Base-by-base conservation (phyloP, 345 rosid species). In the Populus simonii region DNA sequence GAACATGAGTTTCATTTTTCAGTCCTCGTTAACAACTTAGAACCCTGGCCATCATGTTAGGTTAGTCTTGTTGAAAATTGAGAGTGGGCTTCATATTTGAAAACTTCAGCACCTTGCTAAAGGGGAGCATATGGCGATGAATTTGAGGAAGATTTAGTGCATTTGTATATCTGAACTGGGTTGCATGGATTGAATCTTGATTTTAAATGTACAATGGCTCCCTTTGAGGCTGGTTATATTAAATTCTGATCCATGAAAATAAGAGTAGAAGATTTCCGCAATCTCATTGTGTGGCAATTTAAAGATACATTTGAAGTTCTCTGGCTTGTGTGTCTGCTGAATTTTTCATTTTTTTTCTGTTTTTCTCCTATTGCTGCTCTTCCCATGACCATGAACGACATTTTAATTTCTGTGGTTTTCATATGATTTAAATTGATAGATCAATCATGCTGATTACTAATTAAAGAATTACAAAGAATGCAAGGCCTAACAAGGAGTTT, bases 401-500 rank as follows among this genome's bases (percentile, higher is more conserved):
- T 8, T 36, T 57, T 27, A 11, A 69, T 18, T 35, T 35, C n/a
- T 36, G 9, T 35, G 39, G 57, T 9, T 29, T 23, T 77, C n/a
- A 17, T 9, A 10, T 36, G 7, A 22, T 17, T 35, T 67, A 29
- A 27, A n/a, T 31, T 66, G 12, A 25, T 31, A 7, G 8, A 25
- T 31, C 38, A 66, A 67, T 33, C 33, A 33, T 67, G 15, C 18
- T 47, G 53, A 15, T 15, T 47, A 47, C 18, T 47, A 20, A 33
- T 36, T 67, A 16, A 1, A 33, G 20, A 20, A 1, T 22, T 31
- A 5, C 9, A 2, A 31, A 63, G 25, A 63, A 63, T 62, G 15
- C 5, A 41, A 62, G 31, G 74, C 63, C 51, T 73, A 47, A 80
- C 63, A 67, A 18, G 41, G 4, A 79, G 71, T 43, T 74, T 78